phyloP scores from a whole-genome alignment of 2,329 filamentous ascomycete genomes.

The Uncinocarpus reesii region DNA sequence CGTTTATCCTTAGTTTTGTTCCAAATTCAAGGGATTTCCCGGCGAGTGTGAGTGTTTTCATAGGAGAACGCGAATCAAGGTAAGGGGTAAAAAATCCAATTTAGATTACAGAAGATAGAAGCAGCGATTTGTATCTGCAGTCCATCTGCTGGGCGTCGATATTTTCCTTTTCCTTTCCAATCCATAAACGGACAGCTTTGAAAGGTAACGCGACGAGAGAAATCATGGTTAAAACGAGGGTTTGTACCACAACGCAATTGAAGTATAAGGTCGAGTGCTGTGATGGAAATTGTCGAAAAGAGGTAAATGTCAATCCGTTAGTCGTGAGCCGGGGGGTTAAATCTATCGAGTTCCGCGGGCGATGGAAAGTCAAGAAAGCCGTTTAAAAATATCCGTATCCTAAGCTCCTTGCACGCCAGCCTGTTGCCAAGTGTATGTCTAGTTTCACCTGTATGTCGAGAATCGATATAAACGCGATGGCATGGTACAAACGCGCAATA shows the following conservation, averaged over 20 bases:
- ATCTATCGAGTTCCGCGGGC: constrained; percentile 9
- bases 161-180: background rate
- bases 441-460: constrained; percentile 13
- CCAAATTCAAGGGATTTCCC: background rate
- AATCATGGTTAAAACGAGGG: background rate
- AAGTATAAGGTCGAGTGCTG: background rate
- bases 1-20: constrained; percentile 5
- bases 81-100: constrained; percentile 4
- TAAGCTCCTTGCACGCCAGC: constrained; percentile 11
- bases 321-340: constrained; percentile 8
- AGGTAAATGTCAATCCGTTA: constrained; percentile 9
- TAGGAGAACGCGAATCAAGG: background rate
- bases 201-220: background rate
- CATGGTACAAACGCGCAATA: constrained; percentile 3
- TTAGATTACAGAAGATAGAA: background rate
- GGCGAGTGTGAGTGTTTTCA: background rate
- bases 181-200: background rate
- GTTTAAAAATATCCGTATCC: constrained; percentile 9
- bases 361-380: constrained; percentile 7
- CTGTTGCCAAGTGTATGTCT: constrained; percentile 13
- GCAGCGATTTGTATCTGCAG: background rate
- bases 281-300: background rate
- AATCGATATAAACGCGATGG: constrained; percentile 6
- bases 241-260: background rate
- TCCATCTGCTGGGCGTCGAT: background rate